Evolutionary conservation across 768 basidiomycete genomes (phyloP), one percentile per base, ranked within the genome.

Genomic region (Mycena alexandri): DNA sequence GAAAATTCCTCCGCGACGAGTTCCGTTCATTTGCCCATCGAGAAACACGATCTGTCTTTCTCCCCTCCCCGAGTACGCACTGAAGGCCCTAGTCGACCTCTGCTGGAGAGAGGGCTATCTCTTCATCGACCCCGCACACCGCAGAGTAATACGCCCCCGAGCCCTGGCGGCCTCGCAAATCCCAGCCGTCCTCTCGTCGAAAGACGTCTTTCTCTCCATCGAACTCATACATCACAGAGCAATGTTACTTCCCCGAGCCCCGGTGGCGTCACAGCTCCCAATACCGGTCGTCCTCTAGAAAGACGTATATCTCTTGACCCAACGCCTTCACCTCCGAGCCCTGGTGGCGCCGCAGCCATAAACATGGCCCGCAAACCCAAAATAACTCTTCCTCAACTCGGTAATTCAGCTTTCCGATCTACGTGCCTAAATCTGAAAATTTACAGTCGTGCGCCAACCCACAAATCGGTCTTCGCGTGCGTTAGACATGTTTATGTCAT

Each of bases 381-480:
- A 50, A 62, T 66, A 36, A 60, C 43, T 3, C 38, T 67, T 50
- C 69, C 69, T 19, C 64, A 62, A 41, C 64, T 70, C 29, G 38
- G 69, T 70, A 47, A 14, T 48, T 36, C 21, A 33, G 7, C 25
- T 17, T 36, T 22, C 33, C 29, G 9, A n/a, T 22, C 41, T 1
- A 1, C 5, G 7, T 34, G 10, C n/a, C 36, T 65, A 21, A 54
- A 8, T 29, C 25, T 17, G 16, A 38, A 38, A 11, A 38, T 34
- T 56, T 53, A 9, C 19, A 69, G 69, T 67, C 41, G 65, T 67
- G 22, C 61, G 57, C 38, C 69, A 67, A 44, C 46, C 65, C 9
- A 67, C 69, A 8, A 61, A 61, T 55, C 61, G 25, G 22, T 71
- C 69, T 2, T 36, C 54, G 14, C 53, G 67, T 68, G 21, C 16